Base-by-base conservation (phyloP, 352 stramenopile genomes). In the Globisporangium orthogonon region DNA sequence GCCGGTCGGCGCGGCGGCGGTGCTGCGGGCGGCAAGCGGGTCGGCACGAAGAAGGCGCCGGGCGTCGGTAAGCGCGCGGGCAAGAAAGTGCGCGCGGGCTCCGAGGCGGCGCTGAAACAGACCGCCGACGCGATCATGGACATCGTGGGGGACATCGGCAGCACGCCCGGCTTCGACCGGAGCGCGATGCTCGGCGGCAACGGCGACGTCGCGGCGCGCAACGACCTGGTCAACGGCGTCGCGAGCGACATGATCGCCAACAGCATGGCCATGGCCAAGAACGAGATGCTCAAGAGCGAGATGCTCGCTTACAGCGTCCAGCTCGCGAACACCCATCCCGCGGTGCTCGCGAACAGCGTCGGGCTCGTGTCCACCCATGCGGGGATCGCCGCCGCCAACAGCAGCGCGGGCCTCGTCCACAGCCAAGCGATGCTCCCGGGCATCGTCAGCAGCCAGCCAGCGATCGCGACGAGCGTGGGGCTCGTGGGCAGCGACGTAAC, bases 11-110 rank as follows among this genome's bases (percentile, higher is more conserved):
- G 50, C 33, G 40, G 40, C n/a, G 40, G 50, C 50, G 40, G 15
- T 7, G 15, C 31, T 1, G 6, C 14, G 15, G 48, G 47, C 14
- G 29, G 31, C 30, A n/a, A 28, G 15, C 15, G 15, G 11, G 48
- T 33, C 48, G 11, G 23, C 31, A 9, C 18, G 7, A 54, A 54
- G n/a, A 54, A 40, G 7, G 33, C 50, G 33, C n/a, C 40, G 15
- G 50, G 31, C 23, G 50, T 39, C 33, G 50, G 50, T n/a, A 54
- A 54, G 50, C 50, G 50, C 31, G 15, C 50, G 17, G 40, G 50
- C n/a, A 54, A 54, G 50, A 54, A 54, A 29, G 50, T 54, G 31
- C n/a, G 43, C 37, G 17, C 14, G 17, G 43, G 17, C 43, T 47
- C 43, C 11, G 37, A 43, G 37, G n/a, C 43, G 17, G 43, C 15